Evolutionary conservation across 805 yeast species (phyloP).

Genomic region (Wickerhamomyces xylosicus): DNA sequence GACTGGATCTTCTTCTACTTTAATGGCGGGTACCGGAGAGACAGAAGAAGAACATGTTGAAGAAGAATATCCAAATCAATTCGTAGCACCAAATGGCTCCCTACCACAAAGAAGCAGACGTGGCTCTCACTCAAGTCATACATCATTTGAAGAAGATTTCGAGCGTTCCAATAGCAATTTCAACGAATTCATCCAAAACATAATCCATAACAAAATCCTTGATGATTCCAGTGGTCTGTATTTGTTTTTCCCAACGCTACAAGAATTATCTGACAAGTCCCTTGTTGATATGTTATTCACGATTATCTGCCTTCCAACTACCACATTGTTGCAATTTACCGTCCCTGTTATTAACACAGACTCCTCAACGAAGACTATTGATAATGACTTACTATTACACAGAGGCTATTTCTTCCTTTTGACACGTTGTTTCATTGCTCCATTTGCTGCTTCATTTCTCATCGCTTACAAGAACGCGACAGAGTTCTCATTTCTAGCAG

Average conservation of each 20-base stretch:
- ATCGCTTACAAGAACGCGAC: slow-evolving; percentile 8
- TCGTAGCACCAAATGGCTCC: too few relatives aligned
- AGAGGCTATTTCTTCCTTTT: slow-evolving; percentile 16
- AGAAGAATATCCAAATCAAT: too few relatives aligned
- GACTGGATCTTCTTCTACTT: too few relatives aligned
- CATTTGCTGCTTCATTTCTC: slow-evolving; percentile 12
- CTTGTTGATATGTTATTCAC: slow-evolving; percentile 19
- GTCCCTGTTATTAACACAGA: slow-evolving; percentile 25
- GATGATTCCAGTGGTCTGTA: slow-evolving; percentile 1
- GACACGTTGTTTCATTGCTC: slow-evolving; percentile 23
- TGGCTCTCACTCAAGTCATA: slow-evolving; percentile 3
- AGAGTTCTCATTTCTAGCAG: background rate
- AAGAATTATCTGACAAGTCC: slow-evolving; percentile 18
- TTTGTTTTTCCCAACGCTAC: slow-evolving; percentile 22
- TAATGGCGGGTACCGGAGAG: too few relatives aligned
- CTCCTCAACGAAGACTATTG: slow-evolving; percentile 10
- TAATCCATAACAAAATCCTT: background rate
- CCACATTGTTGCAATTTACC: slow-evolving; percentile 23
- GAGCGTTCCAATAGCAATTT: background rate
- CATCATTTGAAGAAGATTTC: background rate
- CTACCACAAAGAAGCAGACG: slow-evolving; percentile 9
- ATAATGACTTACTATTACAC: slow-evolving; percentile 12
- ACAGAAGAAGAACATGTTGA: too few relatives aligned
- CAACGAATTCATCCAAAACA: background rate
- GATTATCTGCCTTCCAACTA: slow-evolving; percentile 23